Base-by-base conservation (phyloP, 73 alveolate species). In the Breviolum minutum region DNA sequence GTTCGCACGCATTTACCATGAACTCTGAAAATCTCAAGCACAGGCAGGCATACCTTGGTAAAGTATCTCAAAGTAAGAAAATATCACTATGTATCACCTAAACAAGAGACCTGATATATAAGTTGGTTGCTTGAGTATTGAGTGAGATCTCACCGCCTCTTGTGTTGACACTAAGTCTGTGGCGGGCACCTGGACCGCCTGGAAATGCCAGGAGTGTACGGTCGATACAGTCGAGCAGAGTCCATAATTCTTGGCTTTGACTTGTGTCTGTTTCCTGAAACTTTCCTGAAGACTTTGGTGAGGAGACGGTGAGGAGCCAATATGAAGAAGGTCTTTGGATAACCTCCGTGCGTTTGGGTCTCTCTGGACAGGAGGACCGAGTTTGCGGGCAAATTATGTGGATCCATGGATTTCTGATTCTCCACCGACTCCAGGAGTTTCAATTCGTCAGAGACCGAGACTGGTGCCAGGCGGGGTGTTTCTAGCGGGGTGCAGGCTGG, bases 391-490 rank as follows among this genome's bases (percentile, higher is more conserved):
- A 60, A 26, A 13, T 76, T 22, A 13, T 9, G 60, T 77, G 14
- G 63, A 77, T 22, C 11, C 60, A 10, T 10, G 63, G 60, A 7
- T 30, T 62, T 12, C 26, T 1, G 12, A 20, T 71, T 71, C 26
- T 7, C 40, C 26, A 1, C 13, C 81, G 81, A 71, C 29, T 16
- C 27, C 69, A 87, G 95, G 95, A 87, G 95, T 88, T 88, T 27
- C 95, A 88, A 13, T 88, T 88, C 61, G 86, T 88, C 29, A 54
- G 95, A 60, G 95, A 88, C 83, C 70, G 95, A 30, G 95, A 88
- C 86, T 88, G 95, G 95, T 68, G 69, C 73, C 95, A 88, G 95
- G 95, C 32, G 20, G 30, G 94, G 54, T n/a, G n/a, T n/a, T n/a
- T n/a, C n/a, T n/a, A n/a, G 11, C 63, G 63, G 85, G 85, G 48